Evolutionary conservation across 345 rosid genomes (phyloP).

Genomic region (Geranium brycei): DNA sequence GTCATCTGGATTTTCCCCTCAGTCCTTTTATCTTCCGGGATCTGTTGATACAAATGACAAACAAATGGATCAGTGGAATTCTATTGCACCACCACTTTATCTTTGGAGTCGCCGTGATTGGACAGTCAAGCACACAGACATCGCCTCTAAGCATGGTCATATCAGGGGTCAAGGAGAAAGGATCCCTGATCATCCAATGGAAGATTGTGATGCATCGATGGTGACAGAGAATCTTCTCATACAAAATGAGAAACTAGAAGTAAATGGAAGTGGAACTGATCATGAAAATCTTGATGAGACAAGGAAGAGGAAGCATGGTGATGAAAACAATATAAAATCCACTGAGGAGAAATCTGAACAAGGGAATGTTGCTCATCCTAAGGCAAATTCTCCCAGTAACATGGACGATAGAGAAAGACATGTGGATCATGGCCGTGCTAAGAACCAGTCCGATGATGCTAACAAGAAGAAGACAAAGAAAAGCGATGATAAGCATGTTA

Average conservation of each 20-base stretch:
- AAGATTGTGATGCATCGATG: conserved; percentile 12
- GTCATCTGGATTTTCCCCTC: conserved; percentile 10
- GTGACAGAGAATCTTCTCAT: conserved; percentile 7
- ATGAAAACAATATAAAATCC: conserved; percentile 17
- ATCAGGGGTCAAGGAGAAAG: background rate
- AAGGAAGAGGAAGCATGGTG: conserved; percentile 14
- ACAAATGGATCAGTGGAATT: conserved; percentile 70
- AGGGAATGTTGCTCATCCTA: background rate
- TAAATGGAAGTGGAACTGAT: background rate
- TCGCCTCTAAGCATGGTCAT: conserved; percentile 54
- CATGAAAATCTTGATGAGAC: background rate
- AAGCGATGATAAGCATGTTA: background rate
- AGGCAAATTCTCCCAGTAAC: conserved; percentile 14
- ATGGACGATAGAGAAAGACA: too few species aligned
- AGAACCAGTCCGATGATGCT: background rate
- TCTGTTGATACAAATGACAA: conserved; percentile 56
- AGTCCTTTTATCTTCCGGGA: conserved; percentile 95
- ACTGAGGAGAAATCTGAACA: conserved; percentile 13
- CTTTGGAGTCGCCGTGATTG: conserved; percentile 86
- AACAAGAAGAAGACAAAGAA: background rate
- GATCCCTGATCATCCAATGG: conserved; percentile 13
- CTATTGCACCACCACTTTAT: conserved; percentile 49
- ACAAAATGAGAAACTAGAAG: conserved; percentile 21
- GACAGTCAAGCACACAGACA: conserved; percentile 36
- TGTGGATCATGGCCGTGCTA: background rate